Conservation (phyloP, 306 rosid genomes). For the Ochetophila trinervis region DNA sequence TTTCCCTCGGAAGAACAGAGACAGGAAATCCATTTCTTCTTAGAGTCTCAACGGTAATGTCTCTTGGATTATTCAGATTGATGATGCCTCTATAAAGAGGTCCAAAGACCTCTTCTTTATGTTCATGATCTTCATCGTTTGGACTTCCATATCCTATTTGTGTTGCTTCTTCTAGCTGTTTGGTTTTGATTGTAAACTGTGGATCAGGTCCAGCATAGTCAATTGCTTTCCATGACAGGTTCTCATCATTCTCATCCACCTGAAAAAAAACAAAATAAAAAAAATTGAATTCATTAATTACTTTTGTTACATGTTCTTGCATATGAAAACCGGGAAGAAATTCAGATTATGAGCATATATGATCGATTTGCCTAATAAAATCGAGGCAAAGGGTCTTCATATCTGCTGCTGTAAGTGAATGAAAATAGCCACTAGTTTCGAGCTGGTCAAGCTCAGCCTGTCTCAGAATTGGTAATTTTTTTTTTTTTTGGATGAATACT, state of each 20-base stretch:
- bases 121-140: slow-evolving; percentile 27
- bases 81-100: slow-evolving; percentile 64
- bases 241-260: slow-evolving; percentile 59
- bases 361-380: too few species aligned
- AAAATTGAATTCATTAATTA: not conserved
- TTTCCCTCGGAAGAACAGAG: slow-evolving; percentile 27
- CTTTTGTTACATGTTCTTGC: not conserved
- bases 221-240: slow-evolving; percentile 70
- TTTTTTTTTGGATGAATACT: too few species aligned
- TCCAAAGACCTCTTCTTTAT: slow-evolving; percentile 42
- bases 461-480: too few species aligned
- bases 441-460: too few species aligned
- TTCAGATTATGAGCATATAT: too few species aligned
- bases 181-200: slow-evolving; percentile 45
- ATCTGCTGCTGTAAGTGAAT: too few species aligned
- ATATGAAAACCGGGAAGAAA: too few species aligned
- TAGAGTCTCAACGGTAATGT: slow-evolving; percentile 37
- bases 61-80: slow-evolving; percentile 38
- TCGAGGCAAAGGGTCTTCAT: too few species aligned
- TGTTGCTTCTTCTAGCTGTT: not conserved
- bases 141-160: slow-evolving; percentile 27
- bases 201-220: slow-evolving; percentile 72
- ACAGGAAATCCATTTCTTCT: slow-evolving; percentile 44
- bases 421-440: too few species aligned
- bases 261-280: too few species aligned